Evolutionary conservation across 352 stramenopile species (phyloP).

Genomic region (Aphanomyces invadans): DNA sequence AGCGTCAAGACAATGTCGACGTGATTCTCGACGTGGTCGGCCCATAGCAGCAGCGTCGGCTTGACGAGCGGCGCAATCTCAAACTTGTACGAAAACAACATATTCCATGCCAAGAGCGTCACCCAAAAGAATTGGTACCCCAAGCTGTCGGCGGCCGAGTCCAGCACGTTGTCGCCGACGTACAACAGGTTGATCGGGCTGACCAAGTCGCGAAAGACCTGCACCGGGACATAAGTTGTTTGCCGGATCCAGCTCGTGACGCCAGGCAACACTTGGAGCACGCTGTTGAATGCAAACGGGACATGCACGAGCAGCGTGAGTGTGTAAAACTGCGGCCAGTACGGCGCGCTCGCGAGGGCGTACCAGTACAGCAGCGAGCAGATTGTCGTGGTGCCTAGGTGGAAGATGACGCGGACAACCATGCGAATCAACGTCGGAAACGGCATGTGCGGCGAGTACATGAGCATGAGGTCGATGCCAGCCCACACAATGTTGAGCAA

Average conservation of each 20-base stretch:
- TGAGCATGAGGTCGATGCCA: conserved; percentile 86
- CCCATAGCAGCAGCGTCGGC: conserved; percentile 92
- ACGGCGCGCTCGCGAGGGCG: conserved; percentile 49
- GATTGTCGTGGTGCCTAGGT: conserved; percentile 49
- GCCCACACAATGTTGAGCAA: conserved; percentile 84
- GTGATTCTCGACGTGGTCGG: conserved; percentile 90
- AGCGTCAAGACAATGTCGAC: conserved; percentile 77
- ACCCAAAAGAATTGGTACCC: conserved; percentile 94
- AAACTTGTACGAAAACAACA: conserved; percentile 98
- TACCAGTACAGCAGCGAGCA: conserved; percentile 78
- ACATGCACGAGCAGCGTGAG: conserved; percentile 49
- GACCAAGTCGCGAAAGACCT: conserved; percentile 69
- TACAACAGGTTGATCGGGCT: conserved; percentile 96
- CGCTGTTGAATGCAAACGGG: conserved; percentile 58
- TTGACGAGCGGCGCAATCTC: conserved; percentile 94
- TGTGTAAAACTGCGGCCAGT: conserved; percentile 67
- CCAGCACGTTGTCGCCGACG: conserved; percentile 93
- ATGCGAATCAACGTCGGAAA: conserved; percentile 74
- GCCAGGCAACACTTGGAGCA: conserved; percentile 68
- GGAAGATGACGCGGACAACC: conserved; percentile 72
- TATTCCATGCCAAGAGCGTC: conserved; percentile 92
- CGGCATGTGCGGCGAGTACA: conserved; percentile 52
- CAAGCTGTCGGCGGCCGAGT: conserved; percentile 84
- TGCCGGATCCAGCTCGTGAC: conserved; percentile 75
- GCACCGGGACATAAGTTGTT: conserved; percentile 55